Conservation (phyloP, 371 early-diverging fungal species). For the Mortierella sp. region DNA sequence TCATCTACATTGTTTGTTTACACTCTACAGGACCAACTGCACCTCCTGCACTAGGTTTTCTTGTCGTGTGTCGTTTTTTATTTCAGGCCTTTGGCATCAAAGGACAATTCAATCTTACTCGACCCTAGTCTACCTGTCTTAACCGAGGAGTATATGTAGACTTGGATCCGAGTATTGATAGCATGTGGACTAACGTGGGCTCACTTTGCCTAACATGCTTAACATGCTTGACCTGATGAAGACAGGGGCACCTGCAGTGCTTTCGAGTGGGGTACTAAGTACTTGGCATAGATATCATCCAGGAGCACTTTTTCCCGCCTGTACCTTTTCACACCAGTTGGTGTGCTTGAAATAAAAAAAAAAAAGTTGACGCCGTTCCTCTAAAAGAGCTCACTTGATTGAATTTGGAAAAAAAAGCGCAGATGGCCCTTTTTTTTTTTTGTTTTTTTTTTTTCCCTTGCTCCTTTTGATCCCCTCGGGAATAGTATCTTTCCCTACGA, state of each 20-base stretch:
- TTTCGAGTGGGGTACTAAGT: too few relatives aligned
- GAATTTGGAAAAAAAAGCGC: conserved; percentile 8
- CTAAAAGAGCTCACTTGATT: background rate
- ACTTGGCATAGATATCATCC: background rate
- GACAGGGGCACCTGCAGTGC: too few relatives aligned
- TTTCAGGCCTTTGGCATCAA: too few relatives aligned
- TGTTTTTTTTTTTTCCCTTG: background rate
- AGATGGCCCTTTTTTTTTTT: background rate
- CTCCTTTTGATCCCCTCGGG: background rate
- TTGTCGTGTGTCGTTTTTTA: too few relatives aligned
- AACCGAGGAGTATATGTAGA: too few relatives aligned
- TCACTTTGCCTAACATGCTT: background rate
- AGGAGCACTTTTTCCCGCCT: background rate
- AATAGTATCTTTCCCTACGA: background rate
- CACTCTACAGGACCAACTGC: background rate
- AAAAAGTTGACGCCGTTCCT: background rate
- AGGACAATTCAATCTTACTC: too few relatives aligned
- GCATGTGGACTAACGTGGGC: background rate
- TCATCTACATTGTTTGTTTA: background rate
- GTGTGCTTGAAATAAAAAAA: too few relatives aligned
- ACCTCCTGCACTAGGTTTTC: background rate
- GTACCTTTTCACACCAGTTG: too few relatives aligned
- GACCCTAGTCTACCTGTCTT: background rate
- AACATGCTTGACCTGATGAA: background rate
- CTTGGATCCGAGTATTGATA: too few relatives aligned